Evolutionary conservation across 1,284 basidiomycete species (phyloP).

Genomic region (Malassezia sp.): DNA sequence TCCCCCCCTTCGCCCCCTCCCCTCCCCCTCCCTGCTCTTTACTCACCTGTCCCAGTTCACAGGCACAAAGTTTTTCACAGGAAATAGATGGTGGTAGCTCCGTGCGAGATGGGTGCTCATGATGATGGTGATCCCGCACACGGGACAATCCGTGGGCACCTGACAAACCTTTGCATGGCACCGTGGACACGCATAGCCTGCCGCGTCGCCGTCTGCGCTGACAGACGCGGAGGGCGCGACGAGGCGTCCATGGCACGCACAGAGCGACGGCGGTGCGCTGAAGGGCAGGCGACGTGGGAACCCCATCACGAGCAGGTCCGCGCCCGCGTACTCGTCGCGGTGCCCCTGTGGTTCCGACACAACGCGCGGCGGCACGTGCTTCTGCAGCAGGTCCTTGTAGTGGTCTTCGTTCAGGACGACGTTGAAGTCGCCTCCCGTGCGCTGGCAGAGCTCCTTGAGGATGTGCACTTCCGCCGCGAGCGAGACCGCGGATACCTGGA

Average conservation of each 20-base stretch:
- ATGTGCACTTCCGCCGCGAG: slow-evolving; percentile 92
- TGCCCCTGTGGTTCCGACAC: slow-evolving; percentile 14
- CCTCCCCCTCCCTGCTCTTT: no score
- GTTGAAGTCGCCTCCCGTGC: slow-evolving; percentile 50
- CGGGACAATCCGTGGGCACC: slow-evolving; percentile 92
- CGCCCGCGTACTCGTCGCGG: slow-evolving; percentile 10
- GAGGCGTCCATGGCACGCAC: slow-evolving; percentile 82
- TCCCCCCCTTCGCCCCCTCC: no score
- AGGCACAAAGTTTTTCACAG: slow-evolving; percentile 66
- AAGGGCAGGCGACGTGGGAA: slow-evolving; percentile 54
- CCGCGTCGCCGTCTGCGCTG: background rate
- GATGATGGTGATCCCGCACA: slow-evolving; percentile 93
- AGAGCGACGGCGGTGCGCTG: slow-evolving; percentile 48
- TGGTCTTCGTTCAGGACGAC: slow-evolving; percentile 95
- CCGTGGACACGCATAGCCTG: slow-evolving; percentile 87
- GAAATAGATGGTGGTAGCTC: slow-evolving; percentile 87
- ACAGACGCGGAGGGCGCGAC: slow-evolving; percentile 52
- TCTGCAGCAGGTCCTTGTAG: slow-evolving; percentile 86
- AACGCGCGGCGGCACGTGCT: slow-evolving; percentile 68
- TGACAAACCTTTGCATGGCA: slow-evolving; percentile 89
- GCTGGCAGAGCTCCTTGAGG: slow-evolving; percentile 61
- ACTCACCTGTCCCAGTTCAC: slow-evolving; percentile 50
- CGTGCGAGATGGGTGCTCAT: slow-evolving; percentile 90
- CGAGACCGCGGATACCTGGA: slow-evolving; percentile 82
- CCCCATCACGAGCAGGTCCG: slow-evolving; percentile 91